Evolutionary conservation across 2,329 filamentous ascomycete genomes (phyloP), one percentile per base, ranked within the genome.

Genomic region (Dichotomopilus funicola): DNA sequence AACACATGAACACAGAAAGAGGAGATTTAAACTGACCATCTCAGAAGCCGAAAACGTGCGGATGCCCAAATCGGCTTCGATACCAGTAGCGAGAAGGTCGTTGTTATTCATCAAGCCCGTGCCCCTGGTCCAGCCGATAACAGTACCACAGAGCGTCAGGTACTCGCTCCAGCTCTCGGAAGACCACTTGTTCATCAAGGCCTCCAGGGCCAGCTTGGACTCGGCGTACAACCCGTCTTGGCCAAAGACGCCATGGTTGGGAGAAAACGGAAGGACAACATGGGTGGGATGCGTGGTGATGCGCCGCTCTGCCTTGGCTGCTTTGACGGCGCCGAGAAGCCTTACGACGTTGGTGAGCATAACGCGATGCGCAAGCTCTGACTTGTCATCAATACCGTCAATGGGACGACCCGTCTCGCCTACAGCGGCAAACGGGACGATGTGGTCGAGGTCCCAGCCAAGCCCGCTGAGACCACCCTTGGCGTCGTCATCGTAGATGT

Each of bases 41-140:
- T 99, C 94, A 71, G 96, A 91, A 75, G 97, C 94, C 8, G 92
- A 97, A 79, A 99, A 99, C 3, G 94, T 99, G 65, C 94, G 91
- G 33, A 97, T 94, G 66, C 94, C 94, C 63, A 95, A 94, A 65
- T 89, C 44, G 19, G 19, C 89, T 78, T 99, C 94, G 55, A 99
- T 90, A 58, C 92, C 94, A 71, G 97, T 92, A 38, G 94, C 94
- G 62, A 97, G 91, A 65, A 97, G 85, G 73, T 99, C 96, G 80
- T 97, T 97, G 67, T 88, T 91, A 63, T 88, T 89, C 92, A 99
- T 99, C 65, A 99, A 84, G 70, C 94, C 94, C 61, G 94, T 99
- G 62, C 92, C 94, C 75, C 94, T 92, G 64, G 94, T 99, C 94
- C 94, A 99, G 60, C 94, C 94, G 70, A 99, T 99, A 72, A 97